These are phyloP conservation scores for Euclidium syriacum DNA, from an alignment of 345 rosid species.

Conservation along the genomic window DNA sequence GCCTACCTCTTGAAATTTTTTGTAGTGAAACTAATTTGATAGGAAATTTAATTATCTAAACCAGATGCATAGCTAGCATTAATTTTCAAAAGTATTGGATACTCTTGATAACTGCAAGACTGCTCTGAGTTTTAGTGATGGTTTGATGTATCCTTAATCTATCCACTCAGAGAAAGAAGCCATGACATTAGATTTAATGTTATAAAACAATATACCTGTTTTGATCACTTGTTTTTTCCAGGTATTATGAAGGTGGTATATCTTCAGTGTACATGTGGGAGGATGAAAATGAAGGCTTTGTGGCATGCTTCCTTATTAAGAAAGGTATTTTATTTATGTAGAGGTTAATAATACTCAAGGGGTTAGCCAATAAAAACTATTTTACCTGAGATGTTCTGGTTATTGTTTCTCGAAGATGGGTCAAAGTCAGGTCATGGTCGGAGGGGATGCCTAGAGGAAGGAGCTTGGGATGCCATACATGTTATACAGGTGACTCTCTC, in stretches of 20 bases:
- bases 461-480: constrained; percentile 98
- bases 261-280: constrained; percentile 99
- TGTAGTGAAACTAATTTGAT: neutral
- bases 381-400: constrained; percentile 7
- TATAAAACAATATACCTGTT: constrained; percentile 1
- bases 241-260: constrained; percentile 98
- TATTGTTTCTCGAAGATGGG: constrained; percentile 52
- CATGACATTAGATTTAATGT: neutral
- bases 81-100: neutral
- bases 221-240: constrained; percentile 37
- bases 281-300: constrained; percentile 89
- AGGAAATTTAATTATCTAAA: neutral
- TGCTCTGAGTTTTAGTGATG: neutral
- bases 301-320: constrained; percentile 87
- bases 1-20: constrained; percentile 42
- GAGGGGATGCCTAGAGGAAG: constrained; percentile 92
- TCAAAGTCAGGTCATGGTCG: constrained; percentile 90
- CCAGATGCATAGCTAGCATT: neutral
- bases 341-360: neutral
- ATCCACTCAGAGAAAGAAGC: neutral
- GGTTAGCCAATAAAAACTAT: neutral
- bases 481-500: constrained; percentile 63
- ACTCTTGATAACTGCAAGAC: neutral
- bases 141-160: neutral
- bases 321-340: constrained; percentile 52